These are phyloP conservation scores for Furcasterigmium furcatum DNA, from an alignment of 2,329 filamentous ascomycete species.

Conservation along the genomic window DNA sequence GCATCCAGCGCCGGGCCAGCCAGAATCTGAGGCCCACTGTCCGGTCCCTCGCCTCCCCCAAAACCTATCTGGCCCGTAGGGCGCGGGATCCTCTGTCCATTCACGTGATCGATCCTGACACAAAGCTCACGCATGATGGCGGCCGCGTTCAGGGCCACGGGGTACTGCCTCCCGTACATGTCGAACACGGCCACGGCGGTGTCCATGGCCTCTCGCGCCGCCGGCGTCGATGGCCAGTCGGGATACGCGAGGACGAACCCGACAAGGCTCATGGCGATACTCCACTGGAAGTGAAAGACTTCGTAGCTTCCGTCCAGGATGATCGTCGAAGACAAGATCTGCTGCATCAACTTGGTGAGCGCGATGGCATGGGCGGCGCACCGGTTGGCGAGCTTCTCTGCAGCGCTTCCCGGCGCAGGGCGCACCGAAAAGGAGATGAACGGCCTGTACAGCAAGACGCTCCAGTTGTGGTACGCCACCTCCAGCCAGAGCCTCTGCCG, in stretches of 20 bases:
- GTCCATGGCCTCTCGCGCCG: constrained; percentile 23
- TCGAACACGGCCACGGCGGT: constrained; percentile 32
- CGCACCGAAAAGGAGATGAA: constrained; percentile 17
- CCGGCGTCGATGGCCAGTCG: constrained; percentile 12
- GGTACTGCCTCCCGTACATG: constrained; percentile 32
- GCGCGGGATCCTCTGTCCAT: neutral
- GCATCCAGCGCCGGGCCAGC: neutral
- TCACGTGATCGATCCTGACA: constrained; percentile 15
- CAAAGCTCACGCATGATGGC: constrained; percentile 27
- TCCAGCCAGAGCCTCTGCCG: constrained; percentile 36
- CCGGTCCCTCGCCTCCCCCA: no score
- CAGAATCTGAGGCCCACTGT: no score
- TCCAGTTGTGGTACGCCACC: constrained; percentile 35
- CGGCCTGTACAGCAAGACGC: neutral
- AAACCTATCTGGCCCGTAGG: no score
- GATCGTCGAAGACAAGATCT: constrained; percentile 17
- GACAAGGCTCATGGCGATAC: constrained; percentile 23
- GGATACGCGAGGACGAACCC: constrained; percentile 28
- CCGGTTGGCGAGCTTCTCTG: constrained; percentile 17
- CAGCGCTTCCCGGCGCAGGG: constrained; percentile 19
- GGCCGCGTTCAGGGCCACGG: constrained; percentile 31
- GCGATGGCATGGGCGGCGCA: constrained; percentile 20
- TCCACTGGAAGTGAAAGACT: constrained; percentile 20
- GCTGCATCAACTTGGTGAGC: constrained; percentile 21
- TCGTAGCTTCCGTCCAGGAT: constrained; percentile 23